Evolutionary conservation across 2,329 filamentous ascomycete genomes (phyloP).

Genomic region (Trichophyton benhamiae): DNA sequence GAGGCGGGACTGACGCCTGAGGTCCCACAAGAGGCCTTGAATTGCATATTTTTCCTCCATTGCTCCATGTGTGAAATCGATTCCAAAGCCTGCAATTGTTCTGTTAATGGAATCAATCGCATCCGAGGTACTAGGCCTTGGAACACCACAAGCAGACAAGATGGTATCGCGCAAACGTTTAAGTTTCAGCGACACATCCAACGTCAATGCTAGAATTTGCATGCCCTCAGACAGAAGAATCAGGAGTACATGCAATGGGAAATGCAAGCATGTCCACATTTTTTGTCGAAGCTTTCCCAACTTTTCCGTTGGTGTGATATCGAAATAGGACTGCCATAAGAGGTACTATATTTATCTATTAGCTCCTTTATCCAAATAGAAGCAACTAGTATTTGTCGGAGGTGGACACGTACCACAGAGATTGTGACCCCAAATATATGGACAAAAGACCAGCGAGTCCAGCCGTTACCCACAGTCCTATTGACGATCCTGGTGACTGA

Average conservation of each 20-base stretch:
- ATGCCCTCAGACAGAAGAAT: conserved; percentile 54
- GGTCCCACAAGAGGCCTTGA: conserved; percentile 20
- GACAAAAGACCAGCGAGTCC: conserved; percentile 30
- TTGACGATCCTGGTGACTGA: conserved; percentile 46
- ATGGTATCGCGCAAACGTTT: conserved; percentile 30
- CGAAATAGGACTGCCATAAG: conserved; percentile 52
- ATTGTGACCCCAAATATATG: conserved; percentile 28
- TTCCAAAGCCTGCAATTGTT: conserved; percentile 31
- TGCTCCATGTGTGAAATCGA: conserved; percentile 25
- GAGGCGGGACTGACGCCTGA: conserved; percentile 20
- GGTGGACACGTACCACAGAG: conserved; percentile 23
- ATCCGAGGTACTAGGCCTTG: conserved; percentile 18
- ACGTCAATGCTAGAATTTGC: conserved; percentile 42
- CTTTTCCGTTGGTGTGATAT: conserved; percentile 40
- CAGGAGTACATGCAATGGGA: conserved; percentile 29
- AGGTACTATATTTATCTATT: conserved; percentile 31
- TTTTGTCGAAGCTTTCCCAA: conserved; percentile 47
- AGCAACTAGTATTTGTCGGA: neutral
- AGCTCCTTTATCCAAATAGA: neutral
- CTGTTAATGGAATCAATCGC: conserved; percentile 25
- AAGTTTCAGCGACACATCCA: conserved; percentile 33
- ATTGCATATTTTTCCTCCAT: conserved; percentile 25
- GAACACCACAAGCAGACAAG: conserved; percentile 29
- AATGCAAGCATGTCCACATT: conserved; percentile 28
- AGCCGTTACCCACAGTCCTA: conserved; percentile 33